phyloP scores from a whole-genome alignment of 2,329 filamentous ascomycete genomes.

The Stenocarpella maydis region DNA sequence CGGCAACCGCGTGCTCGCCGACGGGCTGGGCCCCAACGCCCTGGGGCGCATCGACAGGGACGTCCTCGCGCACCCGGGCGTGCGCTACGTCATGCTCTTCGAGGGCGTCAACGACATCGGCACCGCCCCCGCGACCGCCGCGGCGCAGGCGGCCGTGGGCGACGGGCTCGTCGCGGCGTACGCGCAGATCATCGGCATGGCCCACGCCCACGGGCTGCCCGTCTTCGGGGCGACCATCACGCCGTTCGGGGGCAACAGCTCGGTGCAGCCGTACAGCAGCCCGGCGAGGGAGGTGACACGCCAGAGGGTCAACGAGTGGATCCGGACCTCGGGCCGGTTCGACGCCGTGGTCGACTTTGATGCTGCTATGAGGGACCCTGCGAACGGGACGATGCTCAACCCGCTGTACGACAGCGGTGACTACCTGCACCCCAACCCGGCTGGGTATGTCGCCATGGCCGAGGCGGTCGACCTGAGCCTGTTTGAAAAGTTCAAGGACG shows the following conservation, averaged over 20 bases:
- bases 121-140: conserved; percentile 50
- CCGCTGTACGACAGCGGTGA: conserved; percentile 63
- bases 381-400: conserved; percentile 53
- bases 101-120: conserved; percentile 74
- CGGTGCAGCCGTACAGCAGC: conserved; percentile 56
- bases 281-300: conserved; percentile 61
- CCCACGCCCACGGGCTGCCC: conserved; percentile 60
- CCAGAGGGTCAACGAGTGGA: conserved; percentile 65
- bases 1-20: conserved; percentile 67
- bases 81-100: conserved; percentile 66
- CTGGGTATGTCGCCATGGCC: conserved; percentile 64
- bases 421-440: conserved; percentile 65
- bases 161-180: conserved; percentile 62
- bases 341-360: conserved; percentile 72
- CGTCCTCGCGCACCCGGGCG: conserved; percentile 62
- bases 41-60: conserved; percentile 66
- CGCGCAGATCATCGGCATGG: conserved; percentile 60
- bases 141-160: conserved; percentile 54
- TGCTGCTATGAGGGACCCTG: conserved; percentile 57
- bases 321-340: conserved; percentile 61
- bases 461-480: conserved; percentile 60
- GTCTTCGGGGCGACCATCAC: conserved; percentile 64
- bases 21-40: conserved; percentile 67
- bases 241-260: conserved; percentile 51
- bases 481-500: conserved; percentile 50